These are phyloP conservation scores for Lachnellula suecica DNA, from an alignment of 2,329 filamentous ascomycete species.

Conservation along the genomic window DNA sequence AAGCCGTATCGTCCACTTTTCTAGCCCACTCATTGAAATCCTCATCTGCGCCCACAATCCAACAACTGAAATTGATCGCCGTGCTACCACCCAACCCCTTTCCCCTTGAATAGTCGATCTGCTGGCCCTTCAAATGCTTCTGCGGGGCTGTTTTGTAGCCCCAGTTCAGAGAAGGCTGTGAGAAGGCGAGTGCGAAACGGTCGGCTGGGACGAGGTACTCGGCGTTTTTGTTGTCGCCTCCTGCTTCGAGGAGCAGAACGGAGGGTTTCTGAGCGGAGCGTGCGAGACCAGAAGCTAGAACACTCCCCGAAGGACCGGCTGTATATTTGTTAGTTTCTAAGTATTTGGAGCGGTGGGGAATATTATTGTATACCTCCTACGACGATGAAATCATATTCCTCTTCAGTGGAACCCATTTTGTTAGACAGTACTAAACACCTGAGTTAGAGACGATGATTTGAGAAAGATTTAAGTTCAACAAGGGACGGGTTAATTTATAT, in stretches of 20 bases:
- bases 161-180: conserved; percentile 27
- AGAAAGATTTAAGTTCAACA: too few species aligned
- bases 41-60: conserved; percentile 52
- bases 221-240: conserved; percentile 45
- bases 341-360: too few species aligned
- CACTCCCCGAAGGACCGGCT: conserved; percentile 61
- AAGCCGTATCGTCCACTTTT: conserved; percentile 53
- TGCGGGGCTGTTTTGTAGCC: conserved; percentile 28
- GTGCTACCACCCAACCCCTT: conserved; percentile 38
- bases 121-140: conserved; percentile 23
- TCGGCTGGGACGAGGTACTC: conserved; percentile 51
- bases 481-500: too few species aligned
- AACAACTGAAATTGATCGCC: conserved; percentile 44
- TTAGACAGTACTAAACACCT: neutral
- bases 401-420: neutral
- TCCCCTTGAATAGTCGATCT: conserved; percentile 34
- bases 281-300: conserved; percentile 53
- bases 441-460: neutral
- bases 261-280: conserved; percentile 44
- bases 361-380: conserved; percentile 20
- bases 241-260: conserved; percentile 62
- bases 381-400: conserved; percentile 18
- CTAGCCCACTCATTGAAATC: conserved; percentile 64
- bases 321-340: neutral
- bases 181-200: conserved; percentile 50